Evolutionary conservation across 2,329 filamentous ascomycete genomes (phyloP), one percentile per base, ranked within the genome.

Genomic region (Calonectria ilicicola): DNA sequence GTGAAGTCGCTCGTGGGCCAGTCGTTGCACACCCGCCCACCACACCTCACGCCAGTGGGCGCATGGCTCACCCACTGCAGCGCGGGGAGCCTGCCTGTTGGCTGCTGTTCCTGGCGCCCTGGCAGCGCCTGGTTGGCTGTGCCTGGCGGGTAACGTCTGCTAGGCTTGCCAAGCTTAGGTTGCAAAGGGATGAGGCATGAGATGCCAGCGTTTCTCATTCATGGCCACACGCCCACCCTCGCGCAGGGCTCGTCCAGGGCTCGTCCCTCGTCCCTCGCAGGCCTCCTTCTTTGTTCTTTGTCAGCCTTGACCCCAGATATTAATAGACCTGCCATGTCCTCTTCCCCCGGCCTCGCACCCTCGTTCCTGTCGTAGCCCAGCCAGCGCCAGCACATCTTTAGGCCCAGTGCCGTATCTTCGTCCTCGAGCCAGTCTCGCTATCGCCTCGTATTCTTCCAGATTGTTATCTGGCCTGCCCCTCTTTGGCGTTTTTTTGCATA

Each of bases 401-500:
- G 44, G 29, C 56, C 66, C 56, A 68, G 56, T 32, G 44, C 66
- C 58, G 40, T 44, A 40, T 46, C 64, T 21, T 46, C 58, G 58
- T 46, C 64, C 14, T 46, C 58, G 58, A 63, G 58, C 44, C 32
- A 65, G 63, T 40, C 63, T 65, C 46, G 63, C 63, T 29, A 56
- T 44, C 66, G 46, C 66, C 66, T 68, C 53, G 56, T 68, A 68
- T 68, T 68, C 66, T 38, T 62, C 66, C 42, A 63, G 66, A 62
- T 60, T 40, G 29, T 27, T 40, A 65, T 51, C 63, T 49, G 29
- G 42, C 60, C 29, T 32, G 68, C 46, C 62, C 62, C 68, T 70
- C 68, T 62, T 58, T 65, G 68, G 51, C 65, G 60, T 26, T 60
- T 29, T 70, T 65, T 58, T 49, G 38, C 29, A 26, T 66, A 70